phyloP scores from a whole-genome alignment of 257 asterid genomes.

The Solanum medicagineum region DNA sequence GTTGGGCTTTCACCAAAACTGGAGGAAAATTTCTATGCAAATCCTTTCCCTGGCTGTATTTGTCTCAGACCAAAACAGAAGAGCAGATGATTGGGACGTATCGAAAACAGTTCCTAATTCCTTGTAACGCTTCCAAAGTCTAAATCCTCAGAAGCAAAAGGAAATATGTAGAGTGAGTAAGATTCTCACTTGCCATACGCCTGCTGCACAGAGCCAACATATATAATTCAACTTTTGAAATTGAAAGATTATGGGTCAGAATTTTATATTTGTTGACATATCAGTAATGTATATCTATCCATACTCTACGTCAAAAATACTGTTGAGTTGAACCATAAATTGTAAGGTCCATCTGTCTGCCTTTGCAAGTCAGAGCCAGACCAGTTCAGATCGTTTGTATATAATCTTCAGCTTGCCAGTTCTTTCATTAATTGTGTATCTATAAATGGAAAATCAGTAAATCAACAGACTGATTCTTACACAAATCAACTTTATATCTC shows the following conservation, averaged over 20 bases:
- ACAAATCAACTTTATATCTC: background rate
- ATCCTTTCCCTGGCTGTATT: slow-evolving; percentile 33
- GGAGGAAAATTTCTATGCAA: slow-evolving; percentile 27
- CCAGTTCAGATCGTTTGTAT: background rate
- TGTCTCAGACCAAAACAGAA: slow-evolving; percentile 4
- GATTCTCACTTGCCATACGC: background rate
- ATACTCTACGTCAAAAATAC: background rate
- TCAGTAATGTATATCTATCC: background rate
- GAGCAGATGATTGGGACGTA: background rate
- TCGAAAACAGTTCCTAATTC: background rate
- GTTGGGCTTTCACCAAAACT: slow-evolving; percentile 8
- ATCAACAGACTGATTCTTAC: background rate
- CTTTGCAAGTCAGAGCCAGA: background rate
- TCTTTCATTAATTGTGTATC: background rate
- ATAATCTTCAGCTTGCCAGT: background rate
- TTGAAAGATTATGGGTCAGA: background rate
- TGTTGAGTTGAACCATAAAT: background rate
- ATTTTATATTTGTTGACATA: background rate
- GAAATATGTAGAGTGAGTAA: background rate
- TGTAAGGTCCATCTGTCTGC: background rate
- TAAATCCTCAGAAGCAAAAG: background rate
- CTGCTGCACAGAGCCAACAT: background rate
- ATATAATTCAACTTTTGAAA: background rate
- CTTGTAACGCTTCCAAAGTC: background rate
- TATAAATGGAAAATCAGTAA: background rate